Evolutionary conservation across 805 yeast genomes (phyloP).

Genomic region (Lachancea sp.): DNA sequence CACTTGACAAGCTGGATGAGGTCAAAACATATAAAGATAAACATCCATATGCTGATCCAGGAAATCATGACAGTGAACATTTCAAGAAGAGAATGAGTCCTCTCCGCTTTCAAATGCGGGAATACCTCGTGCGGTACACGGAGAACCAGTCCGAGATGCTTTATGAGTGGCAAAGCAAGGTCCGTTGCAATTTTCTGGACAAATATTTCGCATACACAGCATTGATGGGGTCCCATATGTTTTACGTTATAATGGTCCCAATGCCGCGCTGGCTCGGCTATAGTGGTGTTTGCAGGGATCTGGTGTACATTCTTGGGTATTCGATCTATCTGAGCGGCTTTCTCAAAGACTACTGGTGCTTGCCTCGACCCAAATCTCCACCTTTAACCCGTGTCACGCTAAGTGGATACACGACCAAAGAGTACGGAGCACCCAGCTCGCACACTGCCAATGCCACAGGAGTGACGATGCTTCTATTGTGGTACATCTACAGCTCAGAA

Average conservation of each 20-base stretch:
- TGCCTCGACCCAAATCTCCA: constrained; percentile 90
- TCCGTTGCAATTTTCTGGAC: constrained; percentile 52
- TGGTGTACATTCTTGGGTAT: constrained; percentile 56
- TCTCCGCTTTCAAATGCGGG: constrained; percentile 48
- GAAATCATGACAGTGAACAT: constrained; percentile 60
- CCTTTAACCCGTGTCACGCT: constrained; percentile 85
- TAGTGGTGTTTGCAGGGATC: constrained; percentile 52
- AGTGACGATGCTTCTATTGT: constrained; percentile 50
- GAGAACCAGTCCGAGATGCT: constrained; percentile 59
- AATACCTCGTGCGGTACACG: constrained; percentile 47
- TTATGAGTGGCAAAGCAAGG: constrained; percentile 45
- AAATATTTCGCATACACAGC: constrained; percentile 82
- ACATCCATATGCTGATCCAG: constrained; percentile 52
- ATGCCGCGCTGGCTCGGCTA: constrained; percentile 77
- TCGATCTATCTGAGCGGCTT: constrained; percentile 63
- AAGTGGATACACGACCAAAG: constrained; percentile 85
- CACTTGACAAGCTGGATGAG: constrained; percentile 4
- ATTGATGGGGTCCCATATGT: constrained; percentile 86
- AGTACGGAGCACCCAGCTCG: constrained; percentile 91
- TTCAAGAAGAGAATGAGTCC: constrained; percentile 55
- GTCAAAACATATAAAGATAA: constrained; percentile 18
- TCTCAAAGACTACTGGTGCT: constrained; percentile 76
- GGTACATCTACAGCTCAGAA: constrained; percentile 16
- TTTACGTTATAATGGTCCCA: constrained; percentile 85
- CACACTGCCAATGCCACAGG: constrained; percentile 94